Evolutionary conservation across 371 early-diverging fungal species (phyloP).

Genomic region (Catenaria anguillulae): DNA sequence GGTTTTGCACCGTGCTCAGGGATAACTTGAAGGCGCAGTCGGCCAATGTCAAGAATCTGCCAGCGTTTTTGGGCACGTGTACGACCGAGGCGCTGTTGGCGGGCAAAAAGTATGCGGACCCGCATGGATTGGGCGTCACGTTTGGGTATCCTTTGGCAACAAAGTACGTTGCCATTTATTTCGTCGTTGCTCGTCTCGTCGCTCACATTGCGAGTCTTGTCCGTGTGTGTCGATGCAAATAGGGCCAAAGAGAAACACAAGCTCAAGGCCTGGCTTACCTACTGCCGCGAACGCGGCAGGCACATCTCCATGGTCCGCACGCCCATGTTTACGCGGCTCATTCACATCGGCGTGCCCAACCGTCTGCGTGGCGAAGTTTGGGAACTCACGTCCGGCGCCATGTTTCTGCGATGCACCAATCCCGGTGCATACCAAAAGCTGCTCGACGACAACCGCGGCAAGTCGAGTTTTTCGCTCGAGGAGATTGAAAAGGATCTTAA

Average conservation of each 20-base stretch:
- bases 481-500: slow-evolving; percentile 97
- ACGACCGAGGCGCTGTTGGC: slow-evolving; percentile 52
- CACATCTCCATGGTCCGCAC: slow-evolving; percentile 70
- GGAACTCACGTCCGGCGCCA: slow-evolving; percentile 85
- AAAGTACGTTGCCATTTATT: slow-evolving; percentile 19
- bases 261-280: slow-evolving; percentile 15
- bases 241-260: slow-evolving; percentile 55
- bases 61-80: slow-evolving; percentile 56
- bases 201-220: not conserved
- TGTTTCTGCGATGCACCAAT: slow-evolving; percentile 71
- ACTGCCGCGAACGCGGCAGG: slow-evolving; percentile 57
- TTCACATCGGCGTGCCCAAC: slow-evolving; percentile 85
- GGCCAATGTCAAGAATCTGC: not conserved
- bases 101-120: slow-evolving; percentile 33
- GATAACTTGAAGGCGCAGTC: slow-evolving; percentile 30
- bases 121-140: slow-evolving; percentile 51
- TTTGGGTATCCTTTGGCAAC: slow-evolving; percentile 76
- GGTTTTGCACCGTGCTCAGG: slow-evolving; percentile 36
- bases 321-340: slow-evolving; percentile 72
- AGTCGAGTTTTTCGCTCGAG: slow-evolving; percentile 39
- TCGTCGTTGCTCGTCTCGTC: not conserved
- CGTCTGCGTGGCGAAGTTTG: slow-evolving; percentile 86
- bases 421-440: slow-evolving; percentile 63
- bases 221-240: not conserved
- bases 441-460: slow-evolving; percentile 38